These are phyloP conservation scores for Euphorbia peplus DNA, from an alignment of 345 rosid genomes.

Conservation along the genomic window DNA sequence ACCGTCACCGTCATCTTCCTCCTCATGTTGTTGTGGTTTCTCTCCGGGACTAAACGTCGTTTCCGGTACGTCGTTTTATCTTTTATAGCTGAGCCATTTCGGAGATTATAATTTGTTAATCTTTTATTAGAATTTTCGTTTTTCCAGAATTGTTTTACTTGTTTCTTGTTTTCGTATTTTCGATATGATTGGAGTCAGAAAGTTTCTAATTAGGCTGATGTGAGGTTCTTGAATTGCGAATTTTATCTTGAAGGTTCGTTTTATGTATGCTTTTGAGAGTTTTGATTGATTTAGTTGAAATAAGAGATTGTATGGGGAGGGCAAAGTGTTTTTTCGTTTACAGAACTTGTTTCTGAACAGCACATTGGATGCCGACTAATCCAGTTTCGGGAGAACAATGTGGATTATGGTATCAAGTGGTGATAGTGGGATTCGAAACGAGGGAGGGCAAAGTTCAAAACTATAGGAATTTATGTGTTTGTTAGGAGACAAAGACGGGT, in stretches of 20 bases:
- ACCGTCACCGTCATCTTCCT: constrained; percentile 34
- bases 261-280: no score
- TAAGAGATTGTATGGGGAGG: no score
- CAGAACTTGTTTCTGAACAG: no score
- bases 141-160: background rate
- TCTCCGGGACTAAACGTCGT: constrained; percentile 39
- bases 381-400: no score
- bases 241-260: background rate
- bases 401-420: no score
- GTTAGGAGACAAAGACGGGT: background rate
- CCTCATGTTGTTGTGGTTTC: constrained; percentile 39
- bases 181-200: background rate
- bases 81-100: background rate
- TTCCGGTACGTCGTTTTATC: constrained; percentile 42
- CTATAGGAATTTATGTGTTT: background rate
- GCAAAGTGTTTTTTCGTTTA: no score
- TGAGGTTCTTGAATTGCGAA: background rate
- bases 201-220: background rate
- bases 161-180: background rate
- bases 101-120: background rate
- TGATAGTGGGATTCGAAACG: no score
- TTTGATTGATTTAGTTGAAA: no score
- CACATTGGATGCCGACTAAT: no score
- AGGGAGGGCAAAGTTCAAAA: background rate
- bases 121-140: background rate